Base-by-base conservation (phyloP, 805 yeast genomes). In the Pichia californica region DNA sequence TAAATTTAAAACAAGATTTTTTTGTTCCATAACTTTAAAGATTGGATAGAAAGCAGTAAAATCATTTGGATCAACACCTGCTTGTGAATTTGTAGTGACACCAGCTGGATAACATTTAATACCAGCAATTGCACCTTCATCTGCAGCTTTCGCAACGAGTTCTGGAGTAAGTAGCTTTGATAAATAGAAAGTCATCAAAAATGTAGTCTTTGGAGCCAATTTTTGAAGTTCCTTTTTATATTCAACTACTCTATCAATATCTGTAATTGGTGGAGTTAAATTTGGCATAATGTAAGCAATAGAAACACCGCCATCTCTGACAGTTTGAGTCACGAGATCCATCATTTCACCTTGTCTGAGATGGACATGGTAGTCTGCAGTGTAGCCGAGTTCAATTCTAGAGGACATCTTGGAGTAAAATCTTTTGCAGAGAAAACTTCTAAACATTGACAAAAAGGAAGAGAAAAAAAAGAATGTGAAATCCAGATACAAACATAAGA, bases 71-170 rank as follows among this genome's bases (percentile, higher is more conserved):
- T 85, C 93, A 20, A 93, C 96, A 40, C 99, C 99, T 3, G 82
- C 85, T 38, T 76, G 64, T 9, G 96, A 88, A 67, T 93, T 93
- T 31, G 99, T 93, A n/a, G 99, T 93, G 27, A 93, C 99, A 36
- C 99, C 99, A 2, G 98, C 97, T 33, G 99, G 99, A 62, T 93
- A 93, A 61, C 96, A 88, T 63, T 93, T 93, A 52, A 93, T 87
- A 44, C 99, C 99, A 26, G 79, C 71, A 43, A 91, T 79, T 31
- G 78, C 79, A 2, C 81, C 81, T 15, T 65, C 56, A 43, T 70
- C 59, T 7, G 89, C 94, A 29, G 97, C 98, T 49, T 78, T 75
- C 43, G 76, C 79, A 44, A 93, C 81, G 32, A 88, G 68, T 51
- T 86, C 94, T 0, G 98, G 97, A 1, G 96, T 87, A 50, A 93